Conservation (phyloP, 1,284 basidiomycete species). For the Puccinia triticina region DNA sequence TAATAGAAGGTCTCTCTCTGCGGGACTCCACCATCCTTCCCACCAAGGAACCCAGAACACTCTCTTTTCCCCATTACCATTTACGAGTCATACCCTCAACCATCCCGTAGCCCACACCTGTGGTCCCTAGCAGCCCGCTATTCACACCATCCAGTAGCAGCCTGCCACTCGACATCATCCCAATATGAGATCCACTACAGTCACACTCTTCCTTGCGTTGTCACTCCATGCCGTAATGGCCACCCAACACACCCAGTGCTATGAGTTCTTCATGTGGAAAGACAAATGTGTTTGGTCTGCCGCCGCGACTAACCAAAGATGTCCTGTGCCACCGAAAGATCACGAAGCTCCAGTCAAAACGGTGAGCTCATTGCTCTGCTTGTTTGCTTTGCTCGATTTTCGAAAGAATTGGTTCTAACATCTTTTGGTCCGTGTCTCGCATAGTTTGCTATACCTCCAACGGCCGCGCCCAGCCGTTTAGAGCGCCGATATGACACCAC, state of each 20-base stretch:
- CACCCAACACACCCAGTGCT: conserved; percentile 8
- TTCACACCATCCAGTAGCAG: not conserved
- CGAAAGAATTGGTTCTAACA: too few relatives aligned
- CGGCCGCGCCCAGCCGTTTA: not conserved
- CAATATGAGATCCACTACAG: not conserved
- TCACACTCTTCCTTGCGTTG: not conserved
- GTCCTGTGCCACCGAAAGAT: not conserved
- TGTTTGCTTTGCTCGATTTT: too few relatives aligned
- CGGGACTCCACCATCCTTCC: too few relatives aligned
- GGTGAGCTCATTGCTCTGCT: too few relatives aligned
- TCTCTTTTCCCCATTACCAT: too few relatives aligned
- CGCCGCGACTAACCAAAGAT: not conserved
- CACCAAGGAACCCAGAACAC: too few relatives aligned
- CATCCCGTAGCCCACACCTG: too few relatives aligned
- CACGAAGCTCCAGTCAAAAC: not conserved
- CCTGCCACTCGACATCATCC: not conserved
- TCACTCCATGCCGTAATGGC: not conserved
- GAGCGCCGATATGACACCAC: conserved; percentile 32
- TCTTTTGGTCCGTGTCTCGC: not conserved
- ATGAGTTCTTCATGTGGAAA: conserved; percentile 28
- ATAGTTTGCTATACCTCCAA: not conserved
- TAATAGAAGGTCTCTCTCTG: too few relatives aligned
- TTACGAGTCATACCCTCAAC: not conserved
- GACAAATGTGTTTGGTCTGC: conserved; percentile 15
- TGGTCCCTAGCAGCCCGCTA: too few relatives aligned